Evolutionary conservation across 2,329 filamentous ascomycete genomes (phyloP).

Genomic region (Pseudonectria foliicola): DNA sequence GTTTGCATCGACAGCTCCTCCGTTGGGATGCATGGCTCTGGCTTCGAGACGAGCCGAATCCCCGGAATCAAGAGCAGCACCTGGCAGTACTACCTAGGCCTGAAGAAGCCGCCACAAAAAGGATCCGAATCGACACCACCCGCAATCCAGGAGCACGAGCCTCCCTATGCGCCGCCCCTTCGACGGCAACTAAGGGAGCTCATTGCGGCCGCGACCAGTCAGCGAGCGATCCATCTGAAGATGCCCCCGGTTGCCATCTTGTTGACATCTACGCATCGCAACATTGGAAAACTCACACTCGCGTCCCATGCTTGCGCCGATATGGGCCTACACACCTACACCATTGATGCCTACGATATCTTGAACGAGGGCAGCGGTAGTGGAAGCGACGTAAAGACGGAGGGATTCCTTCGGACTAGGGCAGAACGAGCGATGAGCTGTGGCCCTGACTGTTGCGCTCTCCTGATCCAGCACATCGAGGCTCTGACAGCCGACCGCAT

Average conservation of each 20-base stretch:
- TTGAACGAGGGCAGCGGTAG: slow-evolving; percentile 78
- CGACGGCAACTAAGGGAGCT: slow-evolving; percentile 73
- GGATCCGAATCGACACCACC: slow-evolving; percentile 30
- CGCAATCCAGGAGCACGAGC: slow-evolving; percentile 38
- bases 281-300: slow-evolving; percentile 83
- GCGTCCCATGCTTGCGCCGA: slow-evolving; percentile 74
- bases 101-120: slow-evolving; percentile 56
- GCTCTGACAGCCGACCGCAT: slow-evolving; percentile 88
- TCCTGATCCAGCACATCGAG: slow-evolving; percentile 87
- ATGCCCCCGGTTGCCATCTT: slow-evolving; percentile 86
- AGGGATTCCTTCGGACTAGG: slow-evolving; percentile 79
- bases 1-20: slow-evolving; percentile 79
- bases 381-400: slow-evolving; percentile 87
- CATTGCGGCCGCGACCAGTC: slow-evolving; percentile 81
- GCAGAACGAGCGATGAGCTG: slow-evolving; percentile 86
- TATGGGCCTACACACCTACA: slow-evolving; percentile 82
- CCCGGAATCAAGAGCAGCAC: slow-evolving; percentile 68
- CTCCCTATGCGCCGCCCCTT: slow-evolving; percentile 49
- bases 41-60: slow-evolving; percentile 74
- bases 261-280: slow-evolving; percentile 83
- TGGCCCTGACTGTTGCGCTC: slow-evolving; percentile 71
- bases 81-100: slow-evolving; percentile 86
- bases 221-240: slow-evolving; percentile 75
- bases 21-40: slow-evolving; percentile 86
- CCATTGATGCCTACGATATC: slow-evolving; percentile 88